phyloP scores from a whole-genome alignment of 2,329 filamentous ascomycete species.

The Colletotrichum orbiculare region DNA sequence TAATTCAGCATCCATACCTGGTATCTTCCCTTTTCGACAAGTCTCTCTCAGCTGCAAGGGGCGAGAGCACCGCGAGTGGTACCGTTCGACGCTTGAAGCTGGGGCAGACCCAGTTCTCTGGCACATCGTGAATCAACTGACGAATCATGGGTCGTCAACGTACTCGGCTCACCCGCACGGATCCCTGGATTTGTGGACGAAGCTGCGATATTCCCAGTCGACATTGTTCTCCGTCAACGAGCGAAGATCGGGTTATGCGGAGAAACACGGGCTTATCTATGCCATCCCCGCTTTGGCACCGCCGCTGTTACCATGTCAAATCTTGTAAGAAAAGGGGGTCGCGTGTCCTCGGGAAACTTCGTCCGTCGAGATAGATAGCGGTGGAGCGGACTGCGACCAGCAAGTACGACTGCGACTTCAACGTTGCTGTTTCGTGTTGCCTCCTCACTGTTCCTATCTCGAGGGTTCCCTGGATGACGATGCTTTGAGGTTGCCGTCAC shows the following conservation, averaged over 20 bases:
- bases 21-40: background rate
- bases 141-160: conserved; percentile 12
- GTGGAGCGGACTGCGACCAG: background rate
- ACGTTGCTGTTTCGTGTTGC: conserved; percentile 18
- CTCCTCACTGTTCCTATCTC: background rate
- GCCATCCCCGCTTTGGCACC: background rate
- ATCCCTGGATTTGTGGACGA: conserved; percentile 1
- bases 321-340: conserved; percentile 16
- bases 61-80: conserved; percentile 8
- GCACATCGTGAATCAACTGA: background rate
- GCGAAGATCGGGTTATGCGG: conserved; percentile 20
- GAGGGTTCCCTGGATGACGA: background rate
- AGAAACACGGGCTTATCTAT: conserved; percentile 28
- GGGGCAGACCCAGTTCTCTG: conserved; percentile 29
- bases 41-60: conserved; percentile 7
- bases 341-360: conserved; percentile 4
- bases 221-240: background rate
- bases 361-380: conserved; percentile 14
- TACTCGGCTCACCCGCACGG: conserved; percentile 19
- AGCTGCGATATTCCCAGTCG: conserved; percentile 4
- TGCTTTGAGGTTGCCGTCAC: background rate
- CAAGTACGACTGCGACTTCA: conserved; percentile 5
- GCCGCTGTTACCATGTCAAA: conserved; percentile 18
- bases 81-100: conserved; percentile 11
- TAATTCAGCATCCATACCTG: too few relatives aligned